Percentiles rank a stretch among this genome's conserved stretches.
phyloP scores from a whole-genome alignment of 108 stramenopile genomes.

The Cyclotella kingstonii region DNA sequence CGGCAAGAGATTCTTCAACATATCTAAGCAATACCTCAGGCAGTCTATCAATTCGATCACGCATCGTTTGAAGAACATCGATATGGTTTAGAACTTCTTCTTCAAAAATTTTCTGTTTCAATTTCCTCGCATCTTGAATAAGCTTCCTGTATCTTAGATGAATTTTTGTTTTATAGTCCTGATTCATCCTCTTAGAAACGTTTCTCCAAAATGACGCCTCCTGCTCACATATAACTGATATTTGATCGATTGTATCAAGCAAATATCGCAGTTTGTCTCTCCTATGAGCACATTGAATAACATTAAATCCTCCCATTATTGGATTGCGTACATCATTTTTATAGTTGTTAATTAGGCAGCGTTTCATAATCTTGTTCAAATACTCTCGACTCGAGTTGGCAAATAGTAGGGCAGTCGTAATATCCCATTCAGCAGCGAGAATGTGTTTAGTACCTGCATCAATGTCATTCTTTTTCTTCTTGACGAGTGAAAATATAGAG shows the following conservation, averaged over 20 bases:
- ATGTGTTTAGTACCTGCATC: slow-evolving; percentile 14
- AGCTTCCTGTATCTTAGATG: slow-evolving; percentile 9
- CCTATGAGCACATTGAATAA: slow-evolving; percentile 24
- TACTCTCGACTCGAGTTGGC: slow-evolving; percentile 33
- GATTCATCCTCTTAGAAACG: neutral
- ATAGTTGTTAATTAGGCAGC: slow-evolving; percentile 15
- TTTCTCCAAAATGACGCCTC: slow-evolving; percentile 35
- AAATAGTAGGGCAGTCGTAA: slow-evolving; percentile 19
- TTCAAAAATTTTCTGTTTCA: slow-evolving; percentile 18
- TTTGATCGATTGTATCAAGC: slow-evolving; percentile 23
- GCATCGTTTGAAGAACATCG: slow-evolving; percentile 11
- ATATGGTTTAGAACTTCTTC: slow-evolving; percentile 36
- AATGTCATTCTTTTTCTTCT: slow-evolving; percentile 20
- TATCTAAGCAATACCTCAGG: slow-evolving; percentile 12
- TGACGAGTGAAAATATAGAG: slow-evolving; percentile 27
- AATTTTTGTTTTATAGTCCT: neutral
- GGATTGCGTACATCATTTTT: slow-evolving; percentile 9
- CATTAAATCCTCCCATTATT: slow-evolving; percentile 17
- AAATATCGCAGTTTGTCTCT: slow-evolving; percentile 30
- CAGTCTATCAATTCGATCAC: slow-evolving; percentile 21
- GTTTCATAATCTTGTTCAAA: slow-evolving; percentile 20
- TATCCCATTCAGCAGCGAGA: slow-evolving; percentile 33
- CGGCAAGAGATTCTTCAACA: slow-evolving; percentile 26
- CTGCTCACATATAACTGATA: slow-evolving; percentile 21
- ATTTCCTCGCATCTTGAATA: slow-evolving; percentile 17